These are phyloP conservation scores for Atkinsonella texensis DNA, from an alignment of 2,329 filamentous ascomycete species.

Conservation along the genomic window DNA sequence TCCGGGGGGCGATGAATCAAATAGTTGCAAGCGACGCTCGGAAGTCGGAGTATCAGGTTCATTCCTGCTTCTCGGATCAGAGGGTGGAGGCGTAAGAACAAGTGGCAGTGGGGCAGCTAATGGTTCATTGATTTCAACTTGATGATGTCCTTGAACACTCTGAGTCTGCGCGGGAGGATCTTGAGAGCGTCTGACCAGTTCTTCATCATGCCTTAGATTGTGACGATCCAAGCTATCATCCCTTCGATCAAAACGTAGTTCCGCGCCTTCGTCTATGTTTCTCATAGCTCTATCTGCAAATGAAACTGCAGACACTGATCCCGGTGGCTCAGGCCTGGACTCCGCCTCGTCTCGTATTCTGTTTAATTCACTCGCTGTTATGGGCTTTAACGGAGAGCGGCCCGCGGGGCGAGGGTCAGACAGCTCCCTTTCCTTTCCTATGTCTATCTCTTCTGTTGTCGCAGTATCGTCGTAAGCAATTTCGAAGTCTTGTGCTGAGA, in stretches of 20 bases:
- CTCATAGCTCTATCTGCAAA: background rate
- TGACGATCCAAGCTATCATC: background rate
- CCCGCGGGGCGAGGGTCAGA: background rate
- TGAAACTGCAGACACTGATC: background rate
- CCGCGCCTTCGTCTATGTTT: background rate
- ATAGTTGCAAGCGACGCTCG: background rate
- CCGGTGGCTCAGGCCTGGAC: conserved; percentile 4
- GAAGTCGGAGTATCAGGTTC: background rate
- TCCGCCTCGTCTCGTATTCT: conserved; percentile 9
- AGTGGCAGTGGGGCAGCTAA: background rate
- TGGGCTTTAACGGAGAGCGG: conserved; percentile 10
- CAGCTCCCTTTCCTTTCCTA: background rate
- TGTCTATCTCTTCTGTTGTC: conserved; percentile 7
- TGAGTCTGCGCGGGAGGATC: background rate
- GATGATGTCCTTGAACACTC: background rate
- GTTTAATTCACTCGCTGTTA: conserved; percentile 11
- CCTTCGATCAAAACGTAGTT: background rate
- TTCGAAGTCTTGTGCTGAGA: conserved; percentile 14
- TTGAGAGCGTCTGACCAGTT: background rate
- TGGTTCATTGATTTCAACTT: background rate
- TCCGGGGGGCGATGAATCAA: background rate
- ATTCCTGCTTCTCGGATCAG: conserved; percentile 3
- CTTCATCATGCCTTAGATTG: background rate
- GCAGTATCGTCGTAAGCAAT: conserved; percentile 25
- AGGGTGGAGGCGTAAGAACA: conserved; percentile 7